phyloP scores from a whole-genome alignment of 2,329 filamentous ascomycete species.

The Aspergillus intermedius region DNA sequence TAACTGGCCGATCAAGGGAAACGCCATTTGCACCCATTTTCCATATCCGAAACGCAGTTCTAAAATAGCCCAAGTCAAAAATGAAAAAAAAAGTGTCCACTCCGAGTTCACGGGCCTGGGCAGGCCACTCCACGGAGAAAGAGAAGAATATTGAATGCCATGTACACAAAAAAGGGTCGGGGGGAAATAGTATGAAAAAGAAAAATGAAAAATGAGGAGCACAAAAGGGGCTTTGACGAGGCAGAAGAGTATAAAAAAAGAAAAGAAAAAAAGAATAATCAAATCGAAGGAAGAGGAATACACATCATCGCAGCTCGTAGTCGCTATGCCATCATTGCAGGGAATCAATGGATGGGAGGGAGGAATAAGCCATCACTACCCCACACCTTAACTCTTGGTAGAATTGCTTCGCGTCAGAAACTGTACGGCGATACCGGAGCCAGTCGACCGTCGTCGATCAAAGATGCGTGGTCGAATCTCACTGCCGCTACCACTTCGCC shows the following conservation, averaged over 20 bases:
- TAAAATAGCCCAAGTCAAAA: constrained; percentile 33
- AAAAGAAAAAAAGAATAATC: constrained; percentile 9
- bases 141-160: constrained; percentile 34
- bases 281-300: constrained; percentile 24
- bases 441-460: constrained; percentile 29
- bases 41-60: constrained; percentile 38
- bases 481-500: constrained; percentile 36
- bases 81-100: constrained; percentile 16
- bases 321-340: constrained; percentile 33
- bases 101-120: constrained; percentile 18
- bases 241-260: constrained; percentile 17
- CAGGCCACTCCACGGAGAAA: constrained; percentile 20
- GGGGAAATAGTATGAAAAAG: constrained; percentile 17
- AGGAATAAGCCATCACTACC: constrained; percentile 5
- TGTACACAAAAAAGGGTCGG: constrained; percentile 33
- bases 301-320: constrained; percentile 30
- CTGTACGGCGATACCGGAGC: constrained; percentile 28
- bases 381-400: constrained; percentile 22
- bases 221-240: not conserved
- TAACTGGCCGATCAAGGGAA: constrained; percentile 26
- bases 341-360: constrained; percentile 17
- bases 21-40: constrained; percentile 40
- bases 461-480: constrained; percentile 29
- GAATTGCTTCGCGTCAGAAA: constrained; percentile 39
- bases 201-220: constrained; percentile 12